phyloP scores from a whole-genome alignment of 768 basidiomycete genomes.

The Rhizopogon vesiculosus region DNA sequence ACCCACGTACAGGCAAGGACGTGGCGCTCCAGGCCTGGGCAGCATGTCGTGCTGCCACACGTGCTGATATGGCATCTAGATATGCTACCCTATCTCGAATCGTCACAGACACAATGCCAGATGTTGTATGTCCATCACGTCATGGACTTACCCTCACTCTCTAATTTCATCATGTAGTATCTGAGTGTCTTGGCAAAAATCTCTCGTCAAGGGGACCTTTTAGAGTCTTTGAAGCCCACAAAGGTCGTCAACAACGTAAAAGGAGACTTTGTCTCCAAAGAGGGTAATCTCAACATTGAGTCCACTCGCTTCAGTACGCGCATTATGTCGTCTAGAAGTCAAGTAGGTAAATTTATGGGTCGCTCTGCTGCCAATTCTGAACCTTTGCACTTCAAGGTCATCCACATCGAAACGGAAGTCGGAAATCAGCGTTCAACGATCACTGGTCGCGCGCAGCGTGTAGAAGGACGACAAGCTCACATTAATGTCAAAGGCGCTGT shows the following conservation, averaged over 20 bases:
- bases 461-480: constrained; percentile 33
- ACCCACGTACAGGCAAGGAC: too few relatives aligned
- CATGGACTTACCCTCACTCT: not conserved
- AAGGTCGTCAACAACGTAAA: constrained; percentile 38
- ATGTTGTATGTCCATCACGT: constrained; percentile 19
- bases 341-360: constrained; percentile 30
- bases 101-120: constrained; percentile 21
- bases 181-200: constrained; percentile 43
- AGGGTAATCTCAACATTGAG: constrained; percentile 27
- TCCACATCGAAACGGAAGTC: constrained; percentile 13
- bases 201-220: constrained; percentile 38
- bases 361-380: not conserved
- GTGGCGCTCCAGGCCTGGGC: too few relatives aligned
- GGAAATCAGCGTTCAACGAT: not conserved
- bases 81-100: constrained; percentile 15
- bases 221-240: constrained; percentile 44
- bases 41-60: too few relatives aligned
- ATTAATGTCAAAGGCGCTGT: constrained; percentile 24
- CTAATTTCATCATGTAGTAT: constrained; percentile 23
- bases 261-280: constrained; percentile 18
- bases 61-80: constrained; percentile 10
- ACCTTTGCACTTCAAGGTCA: constrained; percentile 6
- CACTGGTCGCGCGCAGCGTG: constrained; percentile 18
- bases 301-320: constrained; percentile 43
- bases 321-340: constrained; percentile 28